Conservation (phyloP, 495 filamentous ascomycete species). For the Xylaria intraflava region DNA sequence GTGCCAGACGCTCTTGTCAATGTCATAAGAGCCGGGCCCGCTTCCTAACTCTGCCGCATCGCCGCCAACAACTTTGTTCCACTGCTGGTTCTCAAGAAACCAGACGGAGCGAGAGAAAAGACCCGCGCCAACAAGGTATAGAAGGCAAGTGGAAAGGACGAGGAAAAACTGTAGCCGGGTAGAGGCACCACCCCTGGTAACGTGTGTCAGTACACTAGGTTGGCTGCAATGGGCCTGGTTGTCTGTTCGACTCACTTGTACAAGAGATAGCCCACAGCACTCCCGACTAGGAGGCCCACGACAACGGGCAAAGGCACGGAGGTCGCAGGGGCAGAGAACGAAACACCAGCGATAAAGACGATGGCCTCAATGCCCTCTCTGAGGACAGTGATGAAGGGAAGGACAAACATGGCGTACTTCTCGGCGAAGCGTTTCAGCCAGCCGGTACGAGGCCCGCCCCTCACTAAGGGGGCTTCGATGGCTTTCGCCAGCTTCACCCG, state of each 20-base stretch:
- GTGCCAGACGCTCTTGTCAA: conserved; percentile 81
- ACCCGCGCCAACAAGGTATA: conserved; percentile 82
- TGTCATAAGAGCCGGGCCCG: conserved; percentile 85
- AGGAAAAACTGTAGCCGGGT: conserved; percentile 72
- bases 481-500: conserved; percentile 64
- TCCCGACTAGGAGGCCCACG: conserved; percentile 57
- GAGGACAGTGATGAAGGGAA: conserved; percentile 79
- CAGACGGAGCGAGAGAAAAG: conserved; percentile 73
- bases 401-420: conserved; percentile 74
- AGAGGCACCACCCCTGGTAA: conserved; percentile 40
- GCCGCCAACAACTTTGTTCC: conserved; percentile 61
- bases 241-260: conserved; percentile 56
- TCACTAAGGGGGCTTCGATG: conserved; percentile 47
- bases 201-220: conserved; percentile 4
- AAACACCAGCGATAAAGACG: conserved; percentile 75
- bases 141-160: conserved; percentile 70
- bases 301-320: conserved; percentile 70
- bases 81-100: conserved; percentile 59
- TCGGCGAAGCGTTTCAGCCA: conserved; percentile 59
- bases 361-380: conserved; percentile 78
- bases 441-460: conserved; percentile 20
- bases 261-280: conserved; percentile 59
- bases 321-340: conserved; percentile 63
- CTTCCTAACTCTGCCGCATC: conserved; percentile 68
- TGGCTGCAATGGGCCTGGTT: not conserved